Base-by-base conservation (phyloP, 768 basidiomycete genomes). In the Psilocybe subaeruginosa region DNA sequence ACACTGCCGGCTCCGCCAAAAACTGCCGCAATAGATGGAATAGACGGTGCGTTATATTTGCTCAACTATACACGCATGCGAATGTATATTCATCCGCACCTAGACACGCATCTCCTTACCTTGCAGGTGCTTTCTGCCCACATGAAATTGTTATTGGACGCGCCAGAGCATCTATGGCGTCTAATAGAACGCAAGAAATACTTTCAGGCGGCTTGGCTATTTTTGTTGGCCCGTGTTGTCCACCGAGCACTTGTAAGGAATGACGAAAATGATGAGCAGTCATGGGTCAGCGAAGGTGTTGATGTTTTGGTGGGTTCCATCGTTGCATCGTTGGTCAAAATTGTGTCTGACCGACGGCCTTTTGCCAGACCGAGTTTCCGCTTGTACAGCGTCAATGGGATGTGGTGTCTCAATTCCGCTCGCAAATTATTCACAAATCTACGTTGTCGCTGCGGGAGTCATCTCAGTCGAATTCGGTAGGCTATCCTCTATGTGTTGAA, bases 351-450 rank as follows among this genome's bases (percentile, higher is more conserved):
- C 48, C 64, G 41, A 60, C 56, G 9, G 16, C 7, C 23, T 59
- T 41, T 37, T 54, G 7, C 12, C 8, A 95, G 94, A 85, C 86
- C 50, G 92, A 95, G 74, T 90, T 96, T 65, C 93, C 95, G 29
- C 78, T 98, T 4, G 85, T 94, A 3, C 91, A 94, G 65, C 88
- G 93, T 37, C 96, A 98, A 74, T 98, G 95, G 96, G 96, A 97
- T 59, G 82, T 86, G 0, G 86, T 98, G 7, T 85, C 88, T 4
- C 92, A 91, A 65, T 94, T 97, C 70, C 88, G 94, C 47, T 79
- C 89, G 0, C 95, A 97, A 69, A 96, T 98, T 63, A 85, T 91
- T 19, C 91, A 95, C 66, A 89, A 88, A 68, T 92, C 95, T n/a
- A 93, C 89, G 0, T 72, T 92, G 49, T 90, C 87, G n/a, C 78